Evolutionary conservation across 768 basidiomycete species (phyloP).

Genomic region (Clitopilus passeckerianus): DNA sequence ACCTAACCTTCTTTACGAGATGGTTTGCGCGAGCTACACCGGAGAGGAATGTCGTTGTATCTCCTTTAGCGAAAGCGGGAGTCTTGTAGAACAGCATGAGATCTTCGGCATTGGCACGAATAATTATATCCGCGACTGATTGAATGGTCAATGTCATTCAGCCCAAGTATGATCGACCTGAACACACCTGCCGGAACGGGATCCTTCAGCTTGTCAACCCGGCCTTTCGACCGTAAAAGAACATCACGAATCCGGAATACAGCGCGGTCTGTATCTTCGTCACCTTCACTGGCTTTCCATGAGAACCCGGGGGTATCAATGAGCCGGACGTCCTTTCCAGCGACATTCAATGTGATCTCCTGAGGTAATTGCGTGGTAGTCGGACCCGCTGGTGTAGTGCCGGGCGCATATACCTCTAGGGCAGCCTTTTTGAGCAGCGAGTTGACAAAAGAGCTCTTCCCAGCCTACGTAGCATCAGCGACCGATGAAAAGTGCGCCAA

Average conservation of each 20-base stretch:
- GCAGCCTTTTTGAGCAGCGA: constrained; percentile 52
- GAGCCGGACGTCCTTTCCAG: constrained; percentile 50
- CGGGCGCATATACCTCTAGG: constrained; percentile 56
- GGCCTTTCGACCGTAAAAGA: constrained; percentile 72
- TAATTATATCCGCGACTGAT: constrained; percentile 63
- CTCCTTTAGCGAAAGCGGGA: constrained; percentile 70
- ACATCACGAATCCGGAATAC: constrained; percentile 62
- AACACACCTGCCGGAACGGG: constrained; percentile 62
- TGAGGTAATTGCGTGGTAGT: constrained; percentile 72
- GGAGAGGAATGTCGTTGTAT: constrained; percentile 68
- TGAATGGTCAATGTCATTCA: constrained; percentile 7
- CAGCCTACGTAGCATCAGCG: constrained; percentile 41
- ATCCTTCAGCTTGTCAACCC: constrained; percentile 84
- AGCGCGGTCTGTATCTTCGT: constrained; percentile 25
- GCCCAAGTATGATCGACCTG: background rate
- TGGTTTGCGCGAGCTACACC: constrained; percentile 71
- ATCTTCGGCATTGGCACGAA: constrained; percentile 69
- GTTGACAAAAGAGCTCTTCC: constrained; percentile 85
- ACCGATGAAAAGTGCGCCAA: constrained; percentile 1
- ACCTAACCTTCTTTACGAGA: constrained; percentile 69
- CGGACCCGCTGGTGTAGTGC: constrained; percentile 48
- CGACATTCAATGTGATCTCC: constrained; percentile 47
- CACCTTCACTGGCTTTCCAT: constrained; percentile 37
- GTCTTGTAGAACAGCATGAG: constrained; percentile 86
- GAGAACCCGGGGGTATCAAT: constrained; percentile 89